phyloP scores from a whole-genome alignment of 306 rosid species.

The Lathyrus tuberosus region DNA sequence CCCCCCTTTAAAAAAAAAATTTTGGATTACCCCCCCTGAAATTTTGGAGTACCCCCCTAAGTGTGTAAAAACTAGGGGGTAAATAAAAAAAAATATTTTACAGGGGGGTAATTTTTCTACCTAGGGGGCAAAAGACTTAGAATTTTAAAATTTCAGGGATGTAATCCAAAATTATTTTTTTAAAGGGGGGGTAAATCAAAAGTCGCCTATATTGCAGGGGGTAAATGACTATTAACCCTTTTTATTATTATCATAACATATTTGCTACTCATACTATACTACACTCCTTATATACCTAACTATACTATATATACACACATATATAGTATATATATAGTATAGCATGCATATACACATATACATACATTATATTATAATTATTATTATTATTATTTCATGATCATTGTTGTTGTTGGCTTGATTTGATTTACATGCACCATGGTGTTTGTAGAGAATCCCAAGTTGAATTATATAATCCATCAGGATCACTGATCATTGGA shows the following conservation, averaged over 20 bases:
- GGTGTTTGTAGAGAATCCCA: conserved; percentile 59
- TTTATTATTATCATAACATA: background rate
- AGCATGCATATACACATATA: background rate
- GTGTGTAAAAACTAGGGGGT: no score
- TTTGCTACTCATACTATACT: background rate
- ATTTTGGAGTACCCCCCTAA: no score
- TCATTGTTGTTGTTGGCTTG: background rate
- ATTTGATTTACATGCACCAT: conserved; percentile 59
- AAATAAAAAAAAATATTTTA: no score
- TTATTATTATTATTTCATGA: background rate
- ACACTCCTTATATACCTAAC: background rate
- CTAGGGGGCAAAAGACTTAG: no score
- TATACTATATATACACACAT: background rate
- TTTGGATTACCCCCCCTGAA: no score
- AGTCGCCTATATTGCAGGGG: no score
- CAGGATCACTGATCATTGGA: conserved; percentile 43
- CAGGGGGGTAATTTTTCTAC: no score
- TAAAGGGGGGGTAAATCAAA: no score
- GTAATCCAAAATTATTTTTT: no score
- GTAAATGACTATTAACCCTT: no score
- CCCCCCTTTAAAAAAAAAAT: no score
- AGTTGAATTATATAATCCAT: conserved; percentile 16
- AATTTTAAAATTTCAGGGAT: no score
- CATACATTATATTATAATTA: background rate
- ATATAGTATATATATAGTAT: background rate